Evolutionary conservation across 2,329 filamentous ascomycete genomes (phyloP), one percentile per base, ranked within the genome.

Genomic region (Ophiosphaerella korrae): DNA sequence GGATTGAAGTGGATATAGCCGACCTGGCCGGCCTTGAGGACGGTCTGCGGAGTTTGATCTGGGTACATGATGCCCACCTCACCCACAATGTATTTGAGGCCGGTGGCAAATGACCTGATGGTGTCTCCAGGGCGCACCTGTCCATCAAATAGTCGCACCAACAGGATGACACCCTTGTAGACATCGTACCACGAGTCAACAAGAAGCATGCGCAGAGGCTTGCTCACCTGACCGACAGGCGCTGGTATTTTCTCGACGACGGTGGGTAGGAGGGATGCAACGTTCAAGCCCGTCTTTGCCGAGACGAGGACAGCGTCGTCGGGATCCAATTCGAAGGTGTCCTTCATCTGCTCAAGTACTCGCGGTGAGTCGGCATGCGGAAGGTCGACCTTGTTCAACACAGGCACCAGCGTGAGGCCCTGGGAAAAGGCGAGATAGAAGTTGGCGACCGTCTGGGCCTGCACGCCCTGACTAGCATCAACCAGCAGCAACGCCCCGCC

Each of bases 171-270:
- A 11, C 94, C 94, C 60, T 92, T 89, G 74, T 97, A 99, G 53
- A 88, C 92, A 68, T 96, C 92, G 72, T 99, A 99, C 94, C 94
- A 99, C 18, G 92, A 97, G 75, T 99, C 94, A 24, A 99, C 92
- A 12, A 99, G 84, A 41, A 99, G 79, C 75, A 97, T 83, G 52
- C 90, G 87, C 49, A 97, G 75, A 1, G 92, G 90, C 63, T 87
- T 89, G 13, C 75, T 80, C 45, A 81, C 76, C 62, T 94, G 86
- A 4, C 94, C 94, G 0, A 83, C 75, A 0, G 94, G 94, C 63
- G 86, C 84, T 16, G 94, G 93, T 3, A 99, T 88, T 52, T 88
- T 81, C 60, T 95, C 88, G 34, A 99, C 86, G 8, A 97, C 91
- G 11, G 85, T 86, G 0, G 94, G 93, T 35, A 99, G 77, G 4